phyloP scores from a whole-genome alignment of 768 basidiomycete genomes.

The Leccinum boreale region DNA sequence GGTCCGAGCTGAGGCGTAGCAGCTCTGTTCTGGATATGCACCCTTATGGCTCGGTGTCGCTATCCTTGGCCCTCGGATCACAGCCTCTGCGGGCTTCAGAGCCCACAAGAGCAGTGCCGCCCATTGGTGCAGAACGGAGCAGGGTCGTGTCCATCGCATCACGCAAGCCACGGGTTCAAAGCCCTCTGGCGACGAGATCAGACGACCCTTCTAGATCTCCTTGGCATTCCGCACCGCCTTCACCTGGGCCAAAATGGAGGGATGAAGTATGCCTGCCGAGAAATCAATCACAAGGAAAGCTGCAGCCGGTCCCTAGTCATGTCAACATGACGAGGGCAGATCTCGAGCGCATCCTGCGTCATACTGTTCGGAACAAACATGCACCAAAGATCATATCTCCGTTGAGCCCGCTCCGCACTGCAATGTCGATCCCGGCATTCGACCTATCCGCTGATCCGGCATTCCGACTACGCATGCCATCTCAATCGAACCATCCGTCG shows the following conservation, averaged over 20 bases:
- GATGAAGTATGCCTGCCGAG: not conserved
- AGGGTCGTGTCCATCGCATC: conserved; percentile 19
- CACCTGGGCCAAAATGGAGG: conserved; percentile 8
- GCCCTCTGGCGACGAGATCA: not conserved
- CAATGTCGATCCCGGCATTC: conserved; percentile 1
- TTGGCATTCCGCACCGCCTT: conserved; percentile 10
- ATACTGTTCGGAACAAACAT: conserved; percentile 23
- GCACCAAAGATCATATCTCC: conserved; percentile 30
- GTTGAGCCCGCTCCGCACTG: conserved; percentile 28
- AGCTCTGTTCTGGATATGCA: conserved; percentile 3
- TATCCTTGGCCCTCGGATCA: conserved; percentile 25
- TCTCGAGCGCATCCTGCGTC: conserved; percentile 25
- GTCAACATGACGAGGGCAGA: conserved; percentile 13
- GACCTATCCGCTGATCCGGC: conserved; percentile 16
- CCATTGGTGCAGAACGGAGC: conserved; percentile 32
- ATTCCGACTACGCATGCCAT: conserved; percentile 22
- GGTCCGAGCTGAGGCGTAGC: conserved; percentile 8
- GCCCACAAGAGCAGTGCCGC: conserved; percentile 18
- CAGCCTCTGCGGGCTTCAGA: conserved; percentile 23
- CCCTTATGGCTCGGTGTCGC: conserved; percentile 15
- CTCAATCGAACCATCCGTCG: conserved; percentile 18
- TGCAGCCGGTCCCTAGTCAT: not conserved
- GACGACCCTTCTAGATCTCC: not conserved
- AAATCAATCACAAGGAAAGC: not conserved
- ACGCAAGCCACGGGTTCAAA: conserved; percentile 4